phyloP scores from a whole-genome alignment of 139 green algal genomes.

The Chlorella sorokiniana region DNA sequence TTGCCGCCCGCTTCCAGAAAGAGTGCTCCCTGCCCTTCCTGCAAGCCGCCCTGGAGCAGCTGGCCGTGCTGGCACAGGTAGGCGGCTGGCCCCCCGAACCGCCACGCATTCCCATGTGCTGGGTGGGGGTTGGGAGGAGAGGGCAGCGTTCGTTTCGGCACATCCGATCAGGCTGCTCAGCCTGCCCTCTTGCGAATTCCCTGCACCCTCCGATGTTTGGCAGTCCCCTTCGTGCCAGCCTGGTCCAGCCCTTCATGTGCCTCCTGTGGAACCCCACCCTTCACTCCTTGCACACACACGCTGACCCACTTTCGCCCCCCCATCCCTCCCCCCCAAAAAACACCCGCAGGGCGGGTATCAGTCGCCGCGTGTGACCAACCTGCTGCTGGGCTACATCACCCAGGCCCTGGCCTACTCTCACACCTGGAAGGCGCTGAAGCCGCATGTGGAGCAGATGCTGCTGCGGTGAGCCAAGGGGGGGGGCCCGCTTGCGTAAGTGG shows the following conservation, averaged over 20 bases:
- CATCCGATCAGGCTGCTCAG: no score
- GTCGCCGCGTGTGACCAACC: slow-evolving; percentile 76
- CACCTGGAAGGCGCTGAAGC: slow-evolving; percentile 81
- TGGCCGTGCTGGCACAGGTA: slow-evolving; percentile 59
- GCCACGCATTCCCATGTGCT: neutral
- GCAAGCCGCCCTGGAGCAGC: slow-evolving; percentile 70
- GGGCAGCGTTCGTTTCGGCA: no score
- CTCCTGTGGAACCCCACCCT: no score
- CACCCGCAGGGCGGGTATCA: slow-evolving; percentile 59
- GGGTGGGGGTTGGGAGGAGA: no score
- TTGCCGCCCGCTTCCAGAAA: slow-evolving; percentile 69
- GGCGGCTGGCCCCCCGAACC: neutral
- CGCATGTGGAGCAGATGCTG: slow-evolving; percentile 71
- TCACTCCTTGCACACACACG: neutral
- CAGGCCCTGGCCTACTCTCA: slow-evolving; percentile 19
- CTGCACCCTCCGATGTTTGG: no score
- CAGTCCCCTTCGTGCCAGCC: no score
- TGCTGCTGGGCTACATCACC: slow-evolving; percentile 83
- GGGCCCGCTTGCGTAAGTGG: no score
- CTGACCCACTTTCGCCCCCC: neutral
- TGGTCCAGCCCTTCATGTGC: no score
- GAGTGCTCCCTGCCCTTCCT: slow-evolving; percentile 77
- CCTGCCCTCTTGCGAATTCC: no score
- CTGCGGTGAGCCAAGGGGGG: slow-evolving; percentile 40
- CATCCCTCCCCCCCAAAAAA: neutral